phyloP scores from a whole-genome alignment of 352 stramenopile species.

The Globisporangium camurandrum region DNA sequence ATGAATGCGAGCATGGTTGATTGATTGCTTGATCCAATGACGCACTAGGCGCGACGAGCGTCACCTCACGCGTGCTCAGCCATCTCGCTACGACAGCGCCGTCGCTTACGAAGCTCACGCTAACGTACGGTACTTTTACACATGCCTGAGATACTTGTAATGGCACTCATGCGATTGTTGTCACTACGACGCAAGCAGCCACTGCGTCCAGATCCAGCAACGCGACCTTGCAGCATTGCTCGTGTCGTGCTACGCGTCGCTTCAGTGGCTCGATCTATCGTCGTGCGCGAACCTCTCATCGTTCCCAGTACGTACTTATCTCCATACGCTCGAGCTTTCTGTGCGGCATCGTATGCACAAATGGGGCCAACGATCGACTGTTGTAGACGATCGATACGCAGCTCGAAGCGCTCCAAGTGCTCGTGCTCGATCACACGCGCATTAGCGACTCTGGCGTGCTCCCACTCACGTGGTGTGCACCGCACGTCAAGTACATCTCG shows the following conservation, averaged over 20 bases:
- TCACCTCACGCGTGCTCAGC: slow-evolving; percentile 39
- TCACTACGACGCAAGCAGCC: slow-evolving; percentile 13
- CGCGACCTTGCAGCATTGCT: slow-evolving; percentile 30
- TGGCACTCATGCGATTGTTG: no score
- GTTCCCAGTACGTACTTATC: slow-evolving; percentile 29
- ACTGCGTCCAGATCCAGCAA: slow-evolving; percentile 18
- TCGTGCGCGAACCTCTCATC: slow-evolving; percentile 33
- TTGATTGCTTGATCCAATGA: no score
- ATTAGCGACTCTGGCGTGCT: slow-evolving; percentile 38
- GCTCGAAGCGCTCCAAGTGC: slow-evolving; percentile 29
- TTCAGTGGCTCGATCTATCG: slow-evolving; percentile 47
- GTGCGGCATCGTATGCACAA: not conserved
- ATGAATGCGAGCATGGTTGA: not conserved
- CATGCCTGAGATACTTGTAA: not conserved
- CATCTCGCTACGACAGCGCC: slow-evolving; percentile 22
- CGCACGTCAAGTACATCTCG: slow-evolving; percentile 51
- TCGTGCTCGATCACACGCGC: slow-evolving; percentile 55
- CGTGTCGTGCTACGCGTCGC: slow-evolving; percentile 17
- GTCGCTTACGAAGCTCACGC: slow-evolving; percentile 33
- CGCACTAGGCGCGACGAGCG: slow-evolving; percentile 22
- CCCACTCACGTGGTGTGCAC: slow-evolving; percentile 22
- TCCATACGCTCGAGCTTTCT: no score
- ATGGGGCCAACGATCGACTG: slow-evolving; percentile 13
- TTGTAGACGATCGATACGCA: not conserved
- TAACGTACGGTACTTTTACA: slow-evolving; percentile 22